A percentile compares a stretch with the other conserved stretches of the same genome.
These are phyloP conservation scores for Metarhizium guizhouense DNA, from an alignment of 2,329 filamentous ascomycete species.

Conservation along the genomic window DNA sequence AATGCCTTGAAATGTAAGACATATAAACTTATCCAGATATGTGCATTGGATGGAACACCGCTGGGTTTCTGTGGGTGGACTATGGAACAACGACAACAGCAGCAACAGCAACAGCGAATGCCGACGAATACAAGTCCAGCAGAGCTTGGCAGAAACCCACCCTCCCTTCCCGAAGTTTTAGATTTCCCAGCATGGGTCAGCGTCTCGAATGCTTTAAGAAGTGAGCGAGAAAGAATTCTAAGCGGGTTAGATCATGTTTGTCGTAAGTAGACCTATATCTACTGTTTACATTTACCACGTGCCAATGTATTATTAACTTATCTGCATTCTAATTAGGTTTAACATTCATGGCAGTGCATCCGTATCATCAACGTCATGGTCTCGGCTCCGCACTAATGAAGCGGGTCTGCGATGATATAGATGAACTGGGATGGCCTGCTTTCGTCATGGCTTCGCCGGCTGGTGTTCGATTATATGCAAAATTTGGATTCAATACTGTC, in stretches of 20 bases:
- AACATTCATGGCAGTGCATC: not conserved
- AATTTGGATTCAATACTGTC: conserved; percentile 1
- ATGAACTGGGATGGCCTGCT: not conserved
- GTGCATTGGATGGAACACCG: not conserved
- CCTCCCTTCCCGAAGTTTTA: not conserved
- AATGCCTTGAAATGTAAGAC: not conserved
- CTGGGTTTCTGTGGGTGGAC: not conserved
- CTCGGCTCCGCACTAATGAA: conserved; percentile 1
- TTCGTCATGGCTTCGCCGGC: conserved; percentile 5
- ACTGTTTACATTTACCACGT: not conserved
- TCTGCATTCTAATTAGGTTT: not conserved
- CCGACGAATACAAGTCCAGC: not conserved
- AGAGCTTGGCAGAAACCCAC: not conserved
- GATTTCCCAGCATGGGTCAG: not conserved
- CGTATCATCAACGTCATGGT: not conserved
- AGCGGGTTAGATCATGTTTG: not conserved
- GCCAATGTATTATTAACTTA: not conserved
- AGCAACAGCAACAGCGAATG: not conserved
- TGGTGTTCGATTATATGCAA: conserved; percentile 1
- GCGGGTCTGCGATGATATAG: not conserved
- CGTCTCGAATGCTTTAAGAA: not conserved
- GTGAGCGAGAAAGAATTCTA: not conserved
- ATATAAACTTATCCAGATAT: not conserved
- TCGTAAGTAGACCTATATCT: not conserved
- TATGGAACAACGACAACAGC: not conserved